Conservation (phyloP, 441 rosid genomes). For the Viola pubescens region DNA sequence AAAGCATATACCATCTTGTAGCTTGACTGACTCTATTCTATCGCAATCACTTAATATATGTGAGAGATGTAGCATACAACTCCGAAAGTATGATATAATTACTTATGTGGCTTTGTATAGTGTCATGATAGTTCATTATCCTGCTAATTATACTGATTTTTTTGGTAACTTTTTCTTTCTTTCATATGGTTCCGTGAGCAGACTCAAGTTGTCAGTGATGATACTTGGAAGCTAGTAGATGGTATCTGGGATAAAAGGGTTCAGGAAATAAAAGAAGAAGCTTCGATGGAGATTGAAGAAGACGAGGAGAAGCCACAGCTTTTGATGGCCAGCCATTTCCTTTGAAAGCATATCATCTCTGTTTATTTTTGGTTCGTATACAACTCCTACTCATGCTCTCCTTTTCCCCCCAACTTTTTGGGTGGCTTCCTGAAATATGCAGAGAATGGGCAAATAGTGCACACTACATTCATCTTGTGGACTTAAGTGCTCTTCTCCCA, state of each 20-base stretch:
- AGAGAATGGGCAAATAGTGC: too few species aligned
- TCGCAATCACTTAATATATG: too few species aligned
- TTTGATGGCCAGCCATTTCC: slow-evolving; percentile 85
- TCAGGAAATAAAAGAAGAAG: slow-evolving; percentile 61
- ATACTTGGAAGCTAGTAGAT: slow-evolving; percentile 87
- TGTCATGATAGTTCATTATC: background rate
- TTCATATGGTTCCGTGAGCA: slow-evolving; percentile 25
- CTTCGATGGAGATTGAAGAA: slow-evolving; percentile 56
- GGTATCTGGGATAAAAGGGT: slow-evolving; percentile 73
- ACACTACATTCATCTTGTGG: too few species aligned
- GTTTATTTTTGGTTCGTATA: background rate
- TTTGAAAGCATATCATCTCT: slow-evolving; percentile 23
- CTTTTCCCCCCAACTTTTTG: too few species aligned
- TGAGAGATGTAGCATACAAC: too few species aligned
- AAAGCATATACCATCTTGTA: too few species aligned
- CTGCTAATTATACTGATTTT: slow-evolving; percentile 10
- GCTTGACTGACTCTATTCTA: too few species aligned
- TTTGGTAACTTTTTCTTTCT: background rate
- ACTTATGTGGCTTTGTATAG: too few species aligned
- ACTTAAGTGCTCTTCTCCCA: too few species aligned
- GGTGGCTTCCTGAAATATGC: too few species aligned
- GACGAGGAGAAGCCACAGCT: slow-evolving; percentile 70
- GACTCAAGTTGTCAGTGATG: slow-evolving; percentile 71
- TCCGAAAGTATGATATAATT: too few species aligned
- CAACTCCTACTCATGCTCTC: too few species aligned